Percentiles rank a stretch among this genome's conserved stretches.
phyloP scores from a whole-genome alignment of 805 yeast genomes.

The Kodamaea leandrae region DNA sequence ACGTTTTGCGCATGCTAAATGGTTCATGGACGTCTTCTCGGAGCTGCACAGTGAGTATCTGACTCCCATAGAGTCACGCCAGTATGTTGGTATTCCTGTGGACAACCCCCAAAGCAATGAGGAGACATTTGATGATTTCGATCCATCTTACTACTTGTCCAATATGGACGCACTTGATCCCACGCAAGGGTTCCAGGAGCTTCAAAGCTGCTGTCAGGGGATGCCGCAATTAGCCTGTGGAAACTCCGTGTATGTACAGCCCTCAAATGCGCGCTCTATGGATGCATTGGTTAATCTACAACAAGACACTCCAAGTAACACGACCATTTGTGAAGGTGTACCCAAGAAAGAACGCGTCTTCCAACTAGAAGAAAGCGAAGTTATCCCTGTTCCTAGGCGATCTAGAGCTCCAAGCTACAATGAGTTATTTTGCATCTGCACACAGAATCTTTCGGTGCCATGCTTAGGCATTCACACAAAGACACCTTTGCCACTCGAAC shows the following conservation, averaged over 20 bases:
- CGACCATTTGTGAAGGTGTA: no score
- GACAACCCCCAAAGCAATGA: background rate
- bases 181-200: no score
- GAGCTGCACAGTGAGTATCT: background rate
- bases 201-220: no score
- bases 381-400: background rate
- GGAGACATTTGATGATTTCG: background rate
- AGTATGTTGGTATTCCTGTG: background rate
- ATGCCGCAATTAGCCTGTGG: no score
- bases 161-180: no score
- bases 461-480: conserved; percentile 1
- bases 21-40: background rate
- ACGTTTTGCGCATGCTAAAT: background rate
- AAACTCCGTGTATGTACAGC: no score
- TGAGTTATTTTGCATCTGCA: conserved; percentile 1
- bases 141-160: no score
- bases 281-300: no score
- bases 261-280: background rate
- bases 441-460: background rate
- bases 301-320: no score
- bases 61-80: background rate
- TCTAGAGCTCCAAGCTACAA: background rate
- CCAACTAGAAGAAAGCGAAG: no score
- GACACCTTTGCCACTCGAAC: background rate
- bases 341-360: no score